These are phyloP conservation scores for Nicotiana benthamiana DNA, from an alignment of 257 asterid genomes.

Conservation along the genomic window DNA sequence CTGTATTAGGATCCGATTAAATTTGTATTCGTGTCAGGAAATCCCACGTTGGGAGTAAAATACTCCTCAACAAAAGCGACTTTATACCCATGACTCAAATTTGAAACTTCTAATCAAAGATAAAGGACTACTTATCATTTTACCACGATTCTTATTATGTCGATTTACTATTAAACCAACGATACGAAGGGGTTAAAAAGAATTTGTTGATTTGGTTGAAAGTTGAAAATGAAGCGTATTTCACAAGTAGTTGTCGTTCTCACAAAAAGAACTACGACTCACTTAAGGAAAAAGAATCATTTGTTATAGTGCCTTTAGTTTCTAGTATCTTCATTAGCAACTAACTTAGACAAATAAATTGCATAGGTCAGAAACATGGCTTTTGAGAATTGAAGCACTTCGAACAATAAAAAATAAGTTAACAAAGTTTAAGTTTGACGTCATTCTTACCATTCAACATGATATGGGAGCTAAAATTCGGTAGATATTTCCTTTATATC, in stretches of 20 bases:
- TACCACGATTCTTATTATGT: not conserved
- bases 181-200: not conserved
- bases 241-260: not conserved
- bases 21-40: no score
- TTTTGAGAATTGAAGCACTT: not conserved
- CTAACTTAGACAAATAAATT: not conserved
- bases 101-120: no score
- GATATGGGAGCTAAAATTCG: no score
- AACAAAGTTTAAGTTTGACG: not conserved
- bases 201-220: not conserved
- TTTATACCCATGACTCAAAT: no score
- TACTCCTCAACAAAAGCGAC: accelerated
- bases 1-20: accelerated
- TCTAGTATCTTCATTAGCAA: not conserved
- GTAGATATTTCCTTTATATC: no score
- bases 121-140: accelerated
- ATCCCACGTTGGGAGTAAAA: no score
- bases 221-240: not conserved
- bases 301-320: not conserved
- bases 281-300: no score
- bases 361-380: not conserved
- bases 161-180: not conserved
- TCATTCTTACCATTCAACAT: no score
- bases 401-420: not conserved
- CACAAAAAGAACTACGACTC: no score